Percentiles rank a stretch among this genome's conserved stretches.
Conservation (phyloP, 2,329 filamentous ascomycete genomes). For the Bipolaris bicolor region DNA sequence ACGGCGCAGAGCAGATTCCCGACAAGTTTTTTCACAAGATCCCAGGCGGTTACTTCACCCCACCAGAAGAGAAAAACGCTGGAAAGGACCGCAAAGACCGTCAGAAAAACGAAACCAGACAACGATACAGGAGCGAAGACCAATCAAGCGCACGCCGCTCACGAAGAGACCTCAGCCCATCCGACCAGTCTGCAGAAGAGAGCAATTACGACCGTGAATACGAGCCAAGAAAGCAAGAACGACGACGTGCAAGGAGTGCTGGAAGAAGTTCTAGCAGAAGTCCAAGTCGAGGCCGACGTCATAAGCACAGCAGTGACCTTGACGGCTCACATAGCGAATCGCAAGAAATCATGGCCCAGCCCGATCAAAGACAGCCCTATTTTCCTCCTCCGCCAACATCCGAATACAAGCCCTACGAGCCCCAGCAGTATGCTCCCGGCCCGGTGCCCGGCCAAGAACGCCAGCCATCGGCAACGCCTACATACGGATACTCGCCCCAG, state of each 20-base stretch:
- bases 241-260: conserved; percentile 36
- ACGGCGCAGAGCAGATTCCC: conserved; percentile 48
- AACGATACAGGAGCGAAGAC: conserved; percentile 23
- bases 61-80: conserved; percentile 36
- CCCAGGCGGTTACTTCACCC: conserved; percentile 48
- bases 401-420: conserved; percentile 46
- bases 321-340: conserved; percentile 33
- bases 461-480: conserved; percentile 33
- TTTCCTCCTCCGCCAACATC: conserved; percentile 43
- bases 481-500: conserved; percentile 43
- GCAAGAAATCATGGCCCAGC: conserved; percentile 33
- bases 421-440: conserved; percentile 41
- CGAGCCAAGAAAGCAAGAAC: conserved; percentile 30
- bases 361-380: conserved; percentile 36
- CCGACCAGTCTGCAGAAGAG: conserved; percentile 38
- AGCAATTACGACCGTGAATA: conserved; percentile 38
- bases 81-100: conserved; percentile 28
- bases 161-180: conserved; percentile 35
- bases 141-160: conserved; percentile 26
- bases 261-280: conserved; percentile 34
- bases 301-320: conserved; percentile 30
- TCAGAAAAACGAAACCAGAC: conserved; percentile 25
- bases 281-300: conserved; percentile 38
- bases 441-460: conserved; percentile 23
- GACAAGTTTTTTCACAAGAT: conserved; percentile 48